These are phyloP conservation scores for Ceraceosorus guamensis DNA, from an alignment of 1,284 basidiomycete species.

Conservation along the genomic window DNA sequence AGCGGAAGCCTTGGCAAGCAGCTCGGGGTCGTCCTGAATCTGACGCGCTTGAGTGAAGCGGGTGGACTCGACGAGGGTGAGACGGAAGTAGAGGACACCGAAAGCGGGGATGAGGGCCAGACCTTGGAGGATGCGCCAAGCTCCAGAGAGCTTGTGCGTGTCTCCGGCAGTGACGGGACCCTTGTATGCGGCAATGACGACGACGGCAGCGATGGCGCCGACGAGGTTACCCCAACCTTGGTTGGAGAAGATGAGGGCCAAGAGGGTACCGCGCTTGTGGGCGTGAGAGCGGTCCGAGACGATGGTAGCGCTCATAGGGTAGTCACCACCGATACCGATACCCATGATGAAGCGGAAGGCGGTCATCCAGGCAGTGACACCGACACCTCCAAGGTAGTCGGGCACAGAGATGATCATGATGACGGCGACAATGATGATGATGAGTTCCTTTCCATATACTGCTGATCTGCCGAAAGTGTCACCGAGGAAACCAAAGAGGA, in stretches of 20 bases:
- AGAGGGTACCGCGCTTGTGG: slow-evolving; percentile 37
- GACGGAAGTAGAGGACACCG: slow-evolving; percentile 53
- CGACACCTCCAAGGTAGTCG: slow-evolving; percentile 33
- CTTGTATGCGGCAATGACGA: slow-evolving; percentile 66
- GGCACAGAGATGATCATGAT: slow-evolving; percentile 43
- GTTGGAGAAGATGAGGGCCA: slow-evolving; percentile 51
- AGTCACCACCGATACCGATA: slow-evolving; percentile 65
- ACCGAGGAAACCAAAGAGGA: slow-evolving; percentile 43
- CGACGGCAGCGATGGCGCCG: slow-evolving; percentile 62
- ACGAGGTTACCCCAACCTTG: slow-evolving; percentile 37
- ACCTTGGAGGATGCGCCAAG: slow-evolving; percentile 47
- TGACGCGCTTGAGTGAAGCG: slow-evolving; percentile 73
- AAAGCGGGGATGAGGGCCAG: slow-evolving; percentile 35
- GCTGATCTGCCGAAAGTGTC: slow-evolving; percentile 42
- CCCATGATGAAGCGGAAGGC: slow-evolving; percentile 41
- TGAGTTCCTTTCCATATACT: slow-evolving; percentile 44
- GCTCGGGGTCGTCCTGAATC: slow-evolving; percentile 71
- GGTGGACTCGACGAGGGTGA: slow-evolving; percentile 53
- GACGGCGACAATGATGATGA: slow-evolving; percentile 39
- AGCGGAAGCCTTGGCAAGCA: slow-evolving; percentile 45
- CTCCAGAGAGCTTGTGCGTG: slow-evolving; percentile 39
- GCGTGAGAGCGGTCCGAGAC: slow-evolving; percentile 37
- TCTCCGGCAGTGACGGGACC: slow-evolving; percentile 29
- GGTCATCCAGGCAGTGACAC: slow-evolving; percentile 41
- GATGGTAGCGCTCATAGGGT: slow-evolving; percentile 60